phyloP scores from a whole-genome alignment of 306 rosid species.

The Cucurbita argyrosperma region DNA sequence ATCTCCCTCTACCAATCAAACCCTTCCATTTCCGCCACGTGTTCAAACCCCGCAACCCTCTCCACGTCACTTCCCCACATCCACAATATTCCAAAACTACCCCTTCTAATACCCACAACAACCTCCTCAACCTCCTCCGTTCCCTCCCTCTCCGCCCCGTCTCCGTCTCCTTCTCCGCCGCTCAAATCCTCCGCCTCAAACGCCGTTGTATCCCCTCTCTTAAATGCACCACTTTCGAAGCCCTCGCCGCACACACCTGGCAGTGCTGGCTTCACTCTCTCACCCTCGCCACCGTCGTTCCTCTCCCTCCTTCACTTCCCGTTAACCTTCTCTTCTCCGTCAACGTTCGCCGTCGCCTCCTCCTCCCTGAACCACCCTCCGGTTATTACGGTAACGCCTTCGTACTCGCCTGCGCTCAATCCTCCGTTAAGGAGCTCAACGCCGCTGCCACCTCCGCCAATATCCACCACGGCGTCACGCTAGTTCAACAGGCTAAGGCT shows the following conservation, averaged over 20 bases:
- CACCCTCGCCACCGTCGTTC: neutral
- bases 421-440: slow-evolving; percentile 25
- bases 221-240: slow-evolving; percentile 61
- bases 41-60: slow-evolving; percentile 37
- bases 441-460: slow-evolving; percentile 11
- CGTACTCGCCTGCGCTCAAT: slow-evolving; percentile 46
- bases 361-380: slow-evolving; percentile 24
- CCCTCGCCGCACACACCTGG: slow-evolving; percentile 77
- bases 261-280: slow-evolving; percentile 63
- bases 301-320: slow-evolving; percentile 10
- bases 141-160: slow-evolving; percentile 47
- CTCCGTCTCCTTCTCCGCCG: slow-evolving; percentile 33
- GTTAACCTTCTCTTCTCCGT: slow-evolving; percentile 75
- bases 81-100: slow-evolving; percentile 28
- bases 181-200: slow-evolving; percentile 37
- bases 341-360: slow-evolving; percentile 21
- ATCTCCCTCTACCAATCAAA: slow-evolving; percentile 11
- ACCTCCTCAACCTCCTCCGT: slow-evolving; percentile 28
- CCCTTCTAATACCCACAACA: slow-evolving; percentile 2
- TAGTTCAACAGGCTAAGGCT: slow-evolving; percentile 46
- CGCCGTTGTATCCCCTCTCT: slow-evolving; percentile 45
- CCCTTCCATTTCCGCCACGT: slow-evolving; percentile 51
- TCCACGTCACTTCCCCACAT: slow-evolving; percentile 11
- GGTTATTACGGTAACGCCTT: slow-evolving; percentile 76
- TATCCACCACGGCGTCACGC: slow-evolving; percentile 28